A percentile compares a stretch with the other conserved stretches of the same genome.
These are phyloP conservation scores for Lineolata rhizophorae DNA, from an alignment of 495 filamentous ascomycete genomes.

Conservation along the genomic window DNA sequence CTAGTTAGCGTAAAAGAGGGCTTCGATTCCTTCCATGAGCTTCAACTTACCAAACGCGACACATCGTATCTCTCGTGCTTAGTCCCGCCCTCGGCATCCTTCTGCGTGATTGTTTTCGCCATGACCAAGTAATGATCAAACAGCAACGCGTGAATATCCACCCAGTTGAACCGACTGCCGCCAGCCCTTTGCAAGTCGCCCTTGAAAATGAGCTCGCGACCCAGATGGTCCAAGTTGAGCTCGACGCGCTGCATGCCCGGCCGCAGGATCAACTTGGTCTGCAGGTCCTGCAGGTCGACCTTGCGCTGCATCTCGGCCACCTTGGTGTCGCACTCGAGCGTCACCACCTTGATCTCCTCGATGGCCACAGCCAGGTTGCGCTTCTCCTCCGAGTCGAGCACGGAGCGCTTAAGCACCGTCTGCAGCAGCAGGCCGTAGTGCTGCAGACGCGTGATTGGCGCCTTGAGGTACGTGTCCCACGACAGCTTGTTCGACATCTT, in stretches of 20 bases:
- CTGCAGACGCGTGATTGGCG: slow-evolving; percentile 81
- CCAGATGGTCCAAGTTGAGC: slow-evolving; percentile 77
- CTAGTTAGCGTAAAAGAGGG: slow-evolving; percentile 1
- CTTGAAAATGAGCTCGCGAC: slow-evolving; percentile 67
- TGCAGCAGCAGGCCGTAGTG: slow-evolving; percentile 67
- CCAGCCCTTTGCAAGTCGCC: slow-evolving; percentile 81
- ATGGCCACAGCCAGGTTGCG: slow-evolving; percentile 64
- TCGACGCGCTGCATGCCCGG: slow-evolving; percentile 76
- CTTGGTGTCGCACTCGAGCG: slow-evolving; percentile 75
- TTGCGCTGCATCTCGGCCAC: slow-evolving; percentile 90
- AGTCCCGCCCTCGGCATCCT: slow-evolving; percentile 38
- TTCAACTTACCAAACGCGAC: slow-evolving; percentile 50
- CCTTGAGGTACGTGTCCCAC: slow-evolving; percentile 88
- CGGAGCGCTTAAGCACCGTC: slow-evolving; percentile 69
- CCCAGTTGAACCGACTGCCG: slow-evolving; percentile 66
- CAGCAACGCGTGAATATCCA: slow-evolving; percentile 78
- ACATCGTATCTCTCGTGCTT: slow-evolving; percentile 79
- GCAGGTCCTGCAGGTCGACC: slow-evolving; percentile 73
- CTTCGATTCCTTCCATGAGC: neutral
- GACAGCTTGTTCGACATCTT: slow-evolving; percentile 66
- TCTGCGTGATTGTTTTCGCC: slow-evolving; percentile 51
- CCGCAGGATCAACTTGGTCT: slow-evolving; percentile 56
- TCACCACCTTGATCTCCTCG: slow-evolving; percentile 87
- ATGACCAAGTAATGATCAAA: slow-evolving; percentile 95
- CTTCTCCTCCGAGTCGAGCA: slow-evolving; percentile 73